Conservation (phyloP, 352 stramenopile genomes). For the Phytophthora tubulina region DNA sequence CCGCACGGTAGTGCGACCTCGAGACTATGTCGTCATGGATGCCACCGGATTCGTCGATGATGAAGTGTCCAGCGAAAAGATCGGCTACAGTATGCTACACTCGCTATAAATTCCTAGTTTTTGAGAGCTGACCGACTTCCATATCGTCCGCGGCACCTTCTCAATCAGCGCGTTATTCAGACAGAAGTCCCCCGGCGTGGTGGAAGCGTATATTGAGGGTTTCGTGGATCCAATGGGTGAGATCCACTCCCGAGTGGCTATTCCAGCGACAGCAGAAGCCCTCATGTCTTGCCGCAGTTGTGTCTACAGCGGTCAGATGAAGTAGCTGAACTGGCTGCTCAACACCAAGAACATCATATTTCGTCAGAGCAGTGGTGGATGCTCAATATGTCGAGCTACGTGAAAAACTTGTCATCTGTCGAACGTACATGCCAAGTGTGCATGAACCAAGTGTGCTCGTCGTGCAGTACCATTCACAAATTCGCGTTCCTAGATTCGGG, state of each 20-base stretch:
- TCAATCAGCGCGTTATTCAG: constrained; percentile 46
- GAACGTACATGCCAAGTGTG: constrained; percentile 40
- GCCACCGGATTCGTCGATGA: constrained; percentile 49
- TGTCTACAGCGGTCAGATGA: constrained; percentile 50
- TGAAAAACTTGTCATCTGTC: constrained; percentile 17
- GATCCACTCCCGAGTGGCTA: constrained; percentile 41
- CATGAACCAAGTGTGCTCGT: constrained; percentile 42
- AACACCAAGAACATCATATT: constrained; percentile 42
- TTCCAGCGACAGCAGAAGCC: constrained; percentile 40
- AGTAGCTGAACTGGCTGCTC: constrained; percentile 51
- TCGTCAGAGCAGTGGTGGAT: constrained; percentile 7
- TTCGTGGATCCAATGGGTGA: constrained; percentile 50
- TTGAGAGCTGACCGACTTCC: constrained; percentile 42
- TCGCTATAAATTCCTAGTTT: constrained; percentile 50
- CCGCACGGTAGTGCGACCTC: constrained; percentile 45
- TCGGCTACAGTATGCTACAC: constrained; percentile 65
- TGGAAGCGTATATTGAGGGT: constrained; percentile 51
- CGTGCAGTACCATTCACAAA: constrained; percentile 31
- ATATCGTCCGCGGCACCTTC: constrained; percentile 48
- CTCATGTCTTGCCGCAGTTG: constrained; percentile 48
- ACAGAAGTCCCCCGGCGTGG: constrained; percentile 28
- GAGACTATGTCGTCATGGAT: constrained; percentile 68
- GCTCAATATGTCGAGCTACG: constrained; percentile 26
- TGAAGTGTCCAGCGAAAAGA: constrained; percentile 38
- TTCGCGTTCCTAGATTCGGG: constrained; percentile 38